Base-by-base conservation (phyloP, 2,329 filamentous ascomycete species). In the Botrytis porri region DNA sequence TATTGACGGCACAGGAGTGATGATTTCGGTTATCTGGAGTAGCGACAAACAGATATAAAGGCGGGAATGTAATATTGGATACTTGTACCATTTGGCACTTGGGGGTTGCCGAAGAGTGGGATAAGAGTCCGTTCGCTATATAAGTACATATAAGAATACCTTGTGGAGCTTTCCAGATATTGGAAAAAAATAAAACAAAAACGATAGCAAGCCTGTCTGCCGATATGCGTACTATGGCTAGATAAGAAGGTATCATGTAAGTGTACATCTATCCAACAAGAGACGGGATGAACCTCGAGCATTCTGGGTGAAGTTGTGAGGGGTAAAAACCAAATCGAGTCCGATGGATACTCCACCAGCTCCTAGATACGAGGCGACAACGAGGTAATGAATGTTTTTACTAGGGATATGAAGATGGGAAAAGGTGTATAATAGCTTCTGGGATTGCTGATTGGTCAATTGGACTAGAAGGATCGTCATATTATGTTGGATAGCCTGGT, bases 171-270 rank as follows among this genome's bases (percentile, higher is more conserved):
- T 48, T 37, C 7, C 22, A n/a, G 32, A 54, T 54, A 51, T 39
- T 39, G 64, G 9, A 29, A 37, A 29, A 29, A 25, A 39, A 41
- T n/a, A 64, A 29, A 37, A 29, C 16, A 25, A 39, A 41, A 37
- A 64, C n/a, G 18, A n/a, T 22, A 64, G 29, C 32, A 51, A 37
- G 62, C 29, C 41, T 48, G 29, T 65, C 63, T 51, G 43, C 32
- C 43, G 63, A 51, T 20, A 51, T 39, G 32, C 35, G 64, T 39
- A 67, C 45, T 54, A 57, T 67, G 35, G 64, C 45, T 22, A 51
- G 64, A 67, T 67, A 54, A 67, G 64, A 66, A 66, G 63, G 63
- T 66, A 66, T 66, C 63, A 65, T 51, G 43, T 65, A 65, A 35
- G 32, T 32, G 43, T 65, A 65, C 25, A 22, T 32, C n/a, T 8